Conservation (phyloP, 75 land plant species). For the Pseudotsuga menziesii region DNA sequence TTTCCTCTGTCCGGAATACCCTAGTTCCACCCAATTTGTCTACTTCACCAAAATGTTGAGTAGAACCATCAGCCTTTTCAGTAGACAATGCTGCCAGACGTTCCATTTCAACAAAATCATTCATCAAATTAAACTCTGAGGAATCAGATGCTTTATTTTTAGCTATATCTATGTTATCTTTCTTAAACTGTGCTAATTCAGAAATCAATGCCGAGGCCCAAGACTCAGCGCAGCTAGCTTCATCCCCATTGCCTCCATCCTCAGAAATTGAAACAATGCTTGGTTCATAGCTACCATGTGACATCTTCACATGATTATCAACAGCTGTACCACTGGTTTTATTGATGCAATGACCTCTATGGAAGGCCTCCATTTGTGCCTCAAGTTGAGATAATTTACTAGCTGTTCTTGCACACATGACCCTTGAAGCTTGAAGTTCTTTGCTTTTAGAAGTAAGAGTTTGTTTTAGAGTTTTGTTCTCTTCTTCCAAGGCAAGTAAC, state of each 20-base stretch:
- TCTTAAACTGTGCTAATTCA: slow-evolving; percentile 49
- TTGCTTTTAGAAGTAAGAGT: slow-evolving; percentile 26
- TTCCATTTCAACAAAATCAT: slow-evolving; percentile 92
- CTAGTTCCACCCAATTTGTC: slow-evolving; percentile 4
- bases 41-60: not conserved
- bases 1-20: slow-evolving; percentile 4
- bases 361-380: slow-evolving; percentile 14
- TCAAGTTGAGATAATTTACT: slow-evolving; percentile 42
- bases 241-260: slow-evolving; percentile 27
- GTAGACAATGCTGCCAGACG: slow-evolving; percentile 45
- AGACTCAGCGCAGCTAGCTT: slow-evolving; percentile 53
- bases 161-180: slow-evolving; percentile 25
- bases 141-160: slow-evolving; percentile 23
- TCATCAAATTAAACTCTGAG: slow-evolving; percentile 55
- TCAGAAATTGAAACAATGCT: slow-evolving; percentile 40
- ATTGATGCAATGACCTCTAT: slow-evolving; percentile 10
- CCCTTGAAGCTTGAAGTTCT: slow-evolving; percentile 47
- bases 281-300: slow-evolving; percentile 11
- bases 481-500: slow-evolving; percentile 79
- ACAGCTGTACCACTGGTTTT: not conserved
- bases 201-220: slow-evolving; percentile 59
- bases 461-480: slow-evolving; percentile 72
- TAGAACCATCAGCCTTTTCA: slow-evolving; percentile 11
- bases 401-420: slow-evolving; percentile 36
- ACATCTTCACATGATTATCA: slow-evolving; percentile 11